Conservation (phyloP, 1,284 basidiomycete genomes). For the Leccinum fuscescens region DNA sequence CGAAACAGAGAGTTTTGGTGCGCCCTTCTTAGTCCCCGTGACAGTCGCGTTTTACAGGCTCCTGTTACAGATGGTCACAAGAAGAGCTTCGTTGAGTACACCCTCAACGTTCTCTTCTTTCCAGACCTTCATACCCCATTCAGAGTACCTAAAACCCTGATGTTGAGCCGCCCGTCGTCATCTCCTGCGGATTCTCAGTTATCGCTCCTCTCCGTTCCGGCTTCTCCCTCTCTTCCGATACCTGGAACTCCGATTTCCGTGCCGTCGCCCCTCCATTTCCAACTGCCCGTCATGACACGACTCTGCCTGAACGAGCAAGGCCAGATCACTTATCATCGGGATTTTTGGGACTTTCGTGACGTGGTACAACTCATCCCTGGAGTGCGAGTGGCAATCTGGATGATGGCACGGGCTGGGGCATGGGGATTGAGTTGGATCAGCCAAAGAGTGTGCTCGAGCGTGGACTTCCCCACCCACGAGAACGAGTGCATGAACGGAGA, state of each 20-base stretch:
- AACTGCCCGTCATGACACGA: slow-evolving; percentile 64
- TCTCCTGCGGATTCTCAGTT: slow-evolving; percentile 30
- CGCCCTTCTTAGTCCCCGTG: slow-evolving; percentile 26
- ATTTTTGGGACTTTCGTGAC: slow-evolving; percentile 74
- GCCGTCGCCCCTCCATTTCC: slow-evolving; percentile 69
- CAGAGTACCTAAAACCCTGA: slow-evolving; percentile 21
- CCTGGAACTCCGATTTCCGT: slow-evolving; percentile 53
- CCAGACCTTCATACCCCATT: slow-evolving; percentile 42
- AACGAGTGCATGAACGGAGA: slow-evolving; percentile 5
- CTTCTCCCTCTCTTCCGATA: slow-evolving; percentile 46
- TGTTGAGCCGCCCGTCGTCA: slow-evolving; percentile 38
- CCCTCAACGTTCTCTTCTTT: slow-evolving; percentile 54
- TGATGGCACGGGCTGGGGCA: slow-evolving; percentile 58
- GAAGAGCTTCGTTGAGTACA: slow-evolving; percentile 70
- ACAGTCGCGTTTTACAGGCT: background rate
- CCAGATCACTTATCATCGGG: slow-evolving; percentile 68
- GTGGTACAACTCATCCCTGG: slow-evolving; percentile 68
- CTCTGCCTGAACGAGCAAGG: slow-evolving; percentile 75
- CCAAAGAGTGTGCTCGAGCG: slow-evolving; percentile 16
- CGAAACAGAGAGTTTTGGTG: slow-evolving; percentile 75
- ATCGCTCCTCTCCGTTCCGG: slow-evolving; percentile 21
- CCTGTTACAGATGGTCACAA: slow-evolving; percentile 59
- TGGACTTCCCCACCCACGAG: slow-evolving; percentile 1
- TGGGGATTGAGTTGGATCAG: slow-evolving; percentile 47
- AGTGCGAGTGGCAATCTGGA: slow-evolving; percentile 62